Percentiles rank a stretch among this genome's conserved stretches.
Evolutionary conservation across 2,329 filamentous ascomycete species (phyloP).

Genomic region (Exophiala dermatitidis): DNA sequence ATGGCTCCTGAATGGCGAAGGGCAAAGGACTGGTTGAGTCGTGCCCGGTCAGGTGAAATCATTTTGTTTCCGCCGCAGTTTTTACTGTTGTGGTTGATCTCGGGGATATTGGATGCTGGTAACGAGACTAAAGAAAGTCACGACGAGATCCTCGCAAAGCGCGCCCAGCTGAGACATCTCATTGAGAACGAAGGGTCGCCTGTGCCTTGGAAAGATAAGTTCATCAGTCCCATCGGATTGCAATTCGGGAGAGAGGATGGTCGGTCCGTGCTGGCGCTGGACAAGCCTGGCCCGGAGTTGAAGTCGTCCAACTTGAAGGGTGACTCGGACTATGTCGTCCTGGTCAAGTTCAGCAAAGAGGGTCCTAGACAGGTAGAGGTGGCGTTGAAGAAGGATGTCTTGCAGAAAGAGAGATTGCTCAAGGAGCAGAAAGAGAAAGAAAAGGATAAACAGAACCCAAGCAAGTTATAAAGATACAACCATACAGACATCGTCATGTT

Average conservation of each 20-base stretch:
- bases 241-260: constrained; percentile 40
- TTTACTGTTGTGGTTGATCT: constrained; percentile 49
- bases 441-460: not conserved
- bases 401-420: constrained; percentile 33
- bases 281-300: constrained; percentile 51
- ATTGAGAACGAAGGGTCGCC: constrained; percentile 36
- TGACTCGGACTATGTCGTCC: constrained; percentile 49
- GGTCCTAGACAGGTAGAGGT: constrained; percentile 52
- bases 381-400: constrained; percentile 42
- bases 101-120: constrained; percentile 42
- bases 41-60: constrained; percentile 58
- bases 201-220: constrained; percentile 41
- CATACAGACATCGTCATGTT: too few relatives aligned
- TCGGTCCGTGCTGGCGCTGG: constrained; percentile 47
- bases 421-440: constrained; percentile 19
- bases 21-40: constrained; percentile 60
- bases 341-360: constrained; percentile 51
- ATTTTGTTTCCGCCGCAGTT: constrained; percentile 88
- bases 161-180: constrained; percentile 42
- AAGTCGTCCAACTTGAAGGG: constrained; percentile 44
- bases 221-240: constrained; percentile 38
- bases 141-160: constrained; percentile 30
- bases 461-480: constrained; percentile 4
- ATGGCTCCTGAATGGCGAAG: constrained; percentile 73
- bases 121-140: constrained; percentile 4